phyloP scores from a whole-genome alignment of 495 filamentous ascomycete genomes.

The Neurospora sp. region DNA sequence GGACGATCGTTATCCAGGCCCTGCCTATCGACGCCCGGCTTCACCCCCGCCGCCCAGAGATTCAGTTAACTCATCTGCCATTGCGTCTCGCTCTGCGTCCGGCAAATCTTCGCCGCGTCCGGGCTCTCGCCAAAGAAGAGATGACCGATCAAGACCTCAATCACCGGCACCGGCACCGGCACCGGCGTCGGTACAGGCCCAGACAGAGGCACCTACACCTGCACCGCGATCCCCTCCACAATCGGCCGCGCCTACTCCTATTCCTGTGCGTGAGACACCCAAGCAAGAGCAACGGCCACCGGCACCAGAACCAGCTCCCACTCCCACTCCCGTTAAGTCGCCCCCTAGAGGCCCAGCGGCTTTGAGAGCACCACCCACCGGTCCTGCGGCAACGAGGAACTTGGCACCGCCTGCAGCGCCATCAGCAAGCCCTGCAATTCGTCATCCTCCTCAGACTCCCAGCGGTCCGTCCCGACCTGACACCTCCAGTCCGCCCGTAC shows the following conservation, averaged over 20 bases:
- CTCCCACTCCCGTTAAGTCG: slow-evolving; percentile 20
- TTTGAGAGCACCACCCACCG: slow-evolving; percentile 34
- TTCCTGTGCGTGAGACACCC: slow-evolving; percentile 16
- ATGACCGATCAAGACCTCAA: slow-evolving; percentile 31
- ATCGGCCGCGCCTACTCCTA: slow-evolving; percentile 13
- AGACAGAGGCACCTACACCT: slow-evolving; percentile 12
- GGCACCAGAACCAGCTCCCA: slow-evolving; percentile 14
- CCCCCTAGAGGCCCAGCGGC: slow-evolving; percentile 40
- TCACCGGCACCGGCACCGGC: slow-evolving; percentile 24
- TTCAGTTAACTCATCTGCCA: slow-evolving; percentile 30
- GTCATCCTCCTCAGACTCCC: slow-evolving; percentile 20
- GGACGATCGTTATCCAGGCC: slow-evolving; percentile 29
- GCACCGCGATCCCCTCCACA: slow-evolving; percentile 6
- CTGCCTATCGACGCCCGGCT: slow-evolving; percentile 24
- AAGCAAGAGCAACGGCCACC: slow-evolving; percentile 9
- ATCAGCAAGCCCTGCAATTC: slow-evolving; percentile 20
- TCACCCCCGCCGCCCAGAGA: slow-evolving; percentile 30
- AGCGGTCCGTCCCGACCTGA: slow-evolving; percentile 23
- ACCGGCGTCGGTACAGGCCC: not conserved
- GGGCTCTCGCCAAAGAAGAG: slow-evolving; percentile 24
- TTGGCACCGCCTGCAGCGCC: slow-evolving; percentile 22
- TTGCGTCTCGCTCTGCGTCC: slow-evolving; percentile 33
- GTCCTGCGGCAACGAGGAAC: slow-evolving; percentile 31
- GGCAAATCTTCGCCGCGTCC: slow-evolving; percentile 35
- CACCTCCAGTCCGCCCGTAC: slow-evolving; percentile 26